phyloP scores from a whole-genome alignment of 176 grass and related monocot genomes.

The Raddia guianensis region DNA sequence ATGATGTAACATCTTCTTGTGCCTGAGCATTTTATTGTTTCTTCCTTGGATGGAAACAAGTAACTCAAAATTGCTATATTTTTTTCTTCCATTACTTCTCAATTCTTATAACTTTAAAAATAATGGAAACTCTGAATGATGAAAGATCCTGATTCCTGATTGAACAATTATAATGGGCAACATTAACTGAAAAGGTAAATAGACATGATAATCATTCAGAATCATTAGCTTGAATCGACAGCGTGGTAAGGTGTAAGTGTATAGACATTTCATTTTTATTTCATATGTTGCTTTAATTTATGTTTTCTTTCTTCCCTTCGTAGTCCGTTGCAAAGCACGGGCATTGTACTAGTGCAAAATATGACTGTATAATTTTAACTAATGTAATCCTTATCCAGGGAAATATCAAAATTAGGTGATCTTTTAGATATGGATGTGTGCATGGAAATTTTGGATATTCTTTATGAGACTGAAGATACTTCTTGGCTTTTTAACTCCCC shows the following conservation, averaged over 20 bases:
- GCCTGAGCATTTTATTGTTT: slow-evolving; percentile 18
- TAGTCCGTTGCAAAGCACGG: too few relatives aligned
- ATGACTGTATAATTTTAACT: slow-evolving; percentile 18
- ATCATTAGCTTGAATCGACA: too few relatives aligned
- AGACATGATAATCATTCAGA: not conserved
- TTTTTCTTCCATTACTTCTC: slow-evolving; percentile 11
- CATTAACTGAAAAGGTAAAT: not conserved
- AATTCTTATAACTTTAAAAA: not conserved
- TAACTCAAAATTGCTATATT: not conserved
- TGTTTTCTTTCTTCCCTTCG: too few relatives aligned
- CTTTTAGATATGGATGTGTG: slow-evolving; percentile 67
- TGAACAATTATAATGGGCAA: not conserved
- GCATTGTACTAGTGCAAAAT: too few relatives aligned
- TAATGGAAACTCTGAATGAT: not conserved
- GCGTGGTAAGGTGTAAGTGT: too few relatives aligned
- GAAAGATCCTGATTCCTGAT: not conserved
- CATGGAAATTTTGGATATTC: slow-evolving; percentile 91
- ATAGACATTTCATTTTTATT: too few relatives aligned
- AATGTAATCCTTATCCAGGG: slow-evolving; percentile 42
- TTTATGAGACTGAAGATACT: slow-evolving; percentile 77
- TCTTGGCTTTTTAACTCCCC: slow-evolving; percentile 67
- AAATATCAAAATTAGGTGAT: slow-evolving; percentile 81
- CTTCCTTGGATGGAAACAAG: not conserved
- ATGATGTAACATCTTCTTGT: not conserved
- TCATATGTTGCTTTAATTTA: too few relatives aligned